phyloP scores from a whole-genome alignment of 805 yeast species.

The Spathaspora hagerdaliae region DNA sequence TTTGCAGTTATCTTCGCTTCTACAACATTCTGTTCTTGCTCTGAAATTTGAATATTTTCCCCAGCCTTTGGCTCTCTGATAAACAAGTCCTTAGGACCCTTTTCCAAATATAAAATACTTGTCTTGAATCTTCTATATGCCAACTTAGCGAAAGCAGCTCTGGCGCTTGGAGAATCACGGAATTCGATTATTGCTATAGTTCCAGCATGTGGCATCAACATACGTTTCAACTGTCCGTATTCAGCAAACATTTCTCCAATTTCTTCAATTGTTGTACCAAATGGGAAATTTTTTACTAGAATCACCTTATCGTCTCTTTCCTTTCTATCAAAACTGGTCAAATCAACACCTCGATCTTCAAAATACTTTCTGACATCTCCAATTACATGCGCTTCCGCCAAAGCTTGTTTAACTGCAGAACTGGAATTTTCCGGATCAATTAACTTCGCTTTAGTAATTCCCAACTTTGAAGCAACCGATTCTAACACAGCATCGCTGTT shows the following conservation, averaged over 20 bases:
- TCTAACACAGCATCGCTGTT: constrained; percentile 89
- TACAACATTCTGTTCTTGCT: constrained; percentile 31
- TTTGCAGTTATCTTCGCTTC: constrained; percentile 43
- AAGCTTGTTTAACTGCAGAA: constrained; percentile 93
- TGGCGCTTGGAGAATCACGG: constrained; percentile 75
- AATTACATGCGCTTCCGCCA: constrained; percentile 94
- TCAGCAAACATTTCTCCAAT: constrained; percentile 76
- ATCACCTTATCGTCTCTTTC: constrained; percentile 80
- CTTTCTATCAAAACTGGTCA: constrained; percentile 59
- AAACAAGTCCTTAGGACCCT: constrained; percentile 86
- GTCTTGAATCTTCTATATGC: constrained; percentile 87
- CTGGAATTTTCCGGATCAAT: constrained; percentile 82
- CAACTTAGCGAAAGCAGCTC: constrained; percentile 83
- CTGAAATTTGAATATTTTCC: constrained; percentile 23
- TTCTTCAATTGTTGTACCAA: constrained; percentile 77
- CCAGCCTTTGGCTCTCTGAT: constrained; percentile 49
- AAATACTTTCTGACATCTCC: constrained; percentile 87
- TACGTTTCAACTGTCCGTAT: constrained; percentile 73
- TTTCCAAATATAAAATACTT: constrained; percentile 83
- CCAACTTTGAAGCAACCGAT: constrained; percentile 80
- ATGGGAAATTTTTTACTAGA: constrained; percentile 86
- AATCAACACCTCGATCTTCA: constrained; percentile 80
- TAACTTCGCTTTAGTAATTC: constrained; percentile 76
- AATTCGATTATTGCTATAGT: constrained; percentile 93
- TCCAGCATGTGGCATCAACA: constrained; percentile 94